phyloP scores from a whole-genome alignment of 179 eudicot genomes.

The Silene vulgaris region DNA sequence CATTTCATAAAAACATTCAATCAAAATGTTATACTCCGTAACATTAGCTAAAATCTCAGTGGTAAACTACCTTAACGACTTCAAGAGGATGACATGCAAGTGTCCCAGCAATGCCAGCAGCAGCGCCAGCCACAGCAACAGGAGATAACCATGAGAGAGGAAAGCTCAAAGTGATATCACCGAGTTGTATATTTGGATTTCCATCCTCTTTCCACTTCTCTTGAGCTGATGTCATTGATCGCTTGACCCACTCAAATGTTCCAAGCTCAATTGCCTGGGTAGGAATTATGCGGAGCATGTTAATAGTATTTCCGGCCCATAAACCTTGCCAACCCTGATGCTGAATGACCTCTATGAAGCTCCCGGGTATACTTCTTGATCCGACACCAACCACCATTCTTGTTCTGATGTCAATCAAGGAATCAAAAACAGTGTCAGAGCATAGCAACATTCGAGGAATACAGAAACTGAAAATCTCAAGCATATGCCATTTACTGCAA shows the following conservation, averaged over 20 bases:
- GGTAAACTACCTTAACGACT: conserved; percentile 77
- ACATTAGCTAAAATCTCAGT: not conserved
- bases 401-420: conserved; percentile 54
- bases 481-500: conserved; percentile 6
- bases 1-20: not conserved
- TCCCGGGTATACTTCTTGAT: conserved; percentile 63
- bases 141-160: conserved; percentile 90
- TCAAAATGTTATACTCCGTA: not conserved
- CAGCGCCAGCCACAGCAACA: conserved; percentile 87
- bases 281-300: conserved; percentile 92
- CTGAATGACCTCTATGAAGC: conserved; percentile 68
- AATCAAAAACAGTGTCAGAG: conserved; percentile 22
- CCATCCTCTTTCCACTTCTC: conserved; percentile 68
- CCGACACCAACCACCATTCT: conserved; percentile 99
- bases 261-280: conserved; percentile 94
- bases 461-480: not conserved
- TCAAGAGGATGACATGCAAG: conserved; percentile 98
- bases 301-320: conserved; percentile 90
- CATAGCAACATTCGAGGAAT: conserved; percentile 8
- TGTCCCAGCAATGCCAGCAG: conserved; percentile 85
- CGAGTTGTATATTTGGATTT: conserved; percentile 57
- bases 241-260: conserved; percentile 88
- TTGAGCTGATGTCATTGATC: conserved; percentile 69
- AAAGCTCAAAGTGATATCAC: conserved; percentile 52
- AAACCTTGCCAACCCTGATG: conserved; percentile 88